Base-by-base conservation (phyloP, 73 alveolate genomes). In the Paramecium pentaurelia region DNA sequence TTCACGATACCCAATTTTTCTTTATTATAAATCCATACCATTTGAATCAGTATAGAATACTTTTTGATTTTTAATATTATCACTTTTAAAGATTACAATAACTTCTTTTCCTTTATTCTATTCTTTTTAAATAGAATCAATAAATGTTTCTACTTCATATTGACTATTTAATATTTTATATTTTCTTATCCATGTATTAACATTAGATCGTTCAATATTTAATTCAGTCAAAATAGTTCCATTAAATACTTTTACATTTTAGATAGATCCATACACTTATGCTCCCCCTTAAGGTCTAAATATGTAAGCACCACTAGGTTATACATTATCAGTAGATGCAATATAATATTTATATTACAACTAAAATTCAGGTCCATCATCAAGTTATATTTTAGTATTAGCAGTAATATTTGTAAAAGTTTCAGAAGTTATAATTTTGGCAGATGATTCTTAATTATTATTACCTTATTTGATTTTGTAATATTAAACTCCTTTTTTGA, bases 1-100 rank as follows among this genome's bases (percentile, higher is more conserved):
- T 32, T 93, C 95, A 36, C 97, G 84, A 42, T 14, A 86, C 54
- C 93, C 85, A 12, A 94, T 37, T 36, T 84, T 42, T 87, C 98
- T 85, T 70, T 94, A 34, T 80, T 95, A 90, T 92, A 95, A 77
- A 58, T 92, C 97, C 68, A 95, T 84, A 12, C 98, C 98, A 71
- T 92, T 94, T 11, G 95, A 73, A 80, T 95, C 98, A 0, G 98
- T 94, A 36, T 80, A 95, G 88, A 95, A 95, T 32, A 71, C 60
- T 42, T 88, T 70, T 36, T 73, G 34, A 60, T 92, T 94, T 44
- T 94, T 60, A 16, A 86, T 70, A 32, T 92, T 60, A 2, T 84
- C 91, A 11, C 83, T 89, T 12, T 89, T 54, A 42, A 89, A 34
- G 6, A 71, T 25, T 16, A 89, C 51, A 11, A 89, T 73, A 16